Evolutionary conservation across 1,139 yeast species (phyloP).

Genomic region (Geotrichum citri-aurantii): DNA sequence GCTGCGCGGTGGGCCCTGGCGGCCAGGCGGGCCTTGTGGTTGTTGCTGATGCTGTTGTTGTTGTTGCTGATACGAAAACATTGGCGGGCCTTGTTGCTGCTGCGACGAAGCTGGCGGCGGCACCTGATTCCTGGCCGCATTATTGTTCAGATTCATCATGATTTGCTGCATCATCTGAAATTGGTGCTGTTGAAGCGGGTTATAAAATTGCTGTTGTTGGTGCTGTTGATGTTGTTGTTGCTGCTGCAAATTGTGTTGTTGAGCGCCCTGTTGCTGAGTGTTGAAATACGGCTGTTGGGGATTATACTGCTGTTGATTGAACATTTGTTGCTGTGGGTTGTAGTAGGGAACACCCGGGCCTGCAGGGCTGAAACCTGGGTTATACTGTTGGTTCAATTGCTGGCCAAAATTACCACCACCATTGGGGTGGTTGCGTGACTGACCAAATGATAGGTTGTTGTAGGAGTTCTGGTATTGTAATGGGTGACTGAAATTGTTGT

Average conservation of each 20-base stretch:
- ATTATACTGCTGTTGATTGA: slow-evolving; percentile 4
- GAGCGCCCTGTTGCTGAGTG: neutral
- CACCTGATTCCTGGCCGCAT: neutral
- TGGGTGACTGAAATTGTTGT: slow-evolving; percentile 48
- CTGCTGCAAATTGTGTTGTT: too few relatives aligned
- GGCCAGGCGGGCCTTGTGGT: slow-evolving; percentile 1
- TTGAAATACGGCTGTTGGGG: slow-evolving; percentile 1
- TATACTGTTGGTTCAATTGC: slow-evolving; percentile 1
- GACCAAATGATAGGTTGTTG: neutral
- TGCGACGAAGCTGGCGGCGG: neutral
- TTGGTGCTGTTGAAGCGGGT: slow-evolving; percentile 2
- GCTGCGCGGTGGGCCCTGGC: neutral
- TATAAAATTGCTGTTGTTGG: neutral
- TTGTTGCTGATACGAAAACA: neutral
- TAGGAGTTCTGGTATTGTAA: slow-evolving; percentile 37
- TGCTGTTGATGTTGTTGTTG: slow-evolving; percentile 8
- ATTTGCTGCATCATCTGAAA: slow-evolving; percentile 14
- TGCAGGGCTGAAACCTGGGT: neutral
- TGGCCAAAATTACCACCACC: slow-evolving; percentile 1
- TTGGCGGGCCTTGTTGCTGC: neutral
- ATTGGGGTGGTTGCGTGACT: neutral
- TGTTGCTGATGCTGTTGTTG: neutral
- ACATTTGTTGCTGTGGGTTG: neutral
- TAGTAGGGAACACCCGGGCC: neutral
- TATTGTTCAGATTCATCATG: slow-evolving; percentile 2